These are phyloP conservation scores for Monosporozyma unispora DNA, from an alignment of 805 yeast genomes.

Conservation along the genomic window DNA sequence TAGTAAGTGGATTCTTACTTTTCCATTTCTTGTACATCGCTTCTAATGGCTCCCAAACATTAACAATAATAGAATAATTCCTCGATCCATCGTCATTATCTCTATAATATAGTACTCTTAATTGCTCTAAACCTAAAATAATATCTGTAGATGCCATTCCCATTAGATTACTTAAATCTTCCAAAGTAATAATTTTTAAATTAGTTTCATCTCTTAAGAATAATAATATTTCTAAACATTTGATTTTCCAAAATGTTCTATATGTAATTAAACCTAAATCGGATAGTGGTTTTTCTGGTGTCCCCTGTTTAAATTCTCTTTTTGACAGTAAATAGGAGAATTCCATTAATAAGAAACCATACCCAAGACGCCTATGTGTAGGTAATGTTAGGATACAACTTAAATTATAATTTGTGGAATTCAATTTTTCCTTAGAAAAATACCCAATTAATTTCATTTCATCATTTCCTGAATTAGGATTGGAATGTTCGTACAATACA, in stretches of 20 bases:
- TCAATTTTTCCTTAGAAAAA: conserved; percentile 77
- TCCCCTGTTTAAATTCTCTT: conserved; percentile 68
- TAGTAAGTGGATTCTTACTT: conserved; percentile 39
- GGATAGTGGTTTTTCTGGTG: conserved; percentile 92
- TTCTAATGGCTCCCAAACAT: conserved; percentile 31
- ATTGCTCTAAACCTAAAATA: conserved; percentile 72
- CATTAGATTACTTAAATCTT: conserved; percentile 54
- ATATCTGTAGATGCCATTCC: conserved; percentile 88
- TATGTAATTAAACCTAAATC: conserved; percentile 81
- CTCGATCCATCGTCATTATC: conserved; percentile 35
- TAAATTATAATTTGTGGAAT: conserved; percentile 68
- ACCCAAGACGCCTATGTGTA: conserved; percentile 76
- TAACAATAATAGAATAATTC: conserved; percentile 16
- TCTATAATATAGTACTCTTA: conserved; percentile 42
- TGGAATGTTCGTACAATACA: conserved; percentile 56
- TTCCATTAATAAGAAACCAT: conserved; percentile 80
- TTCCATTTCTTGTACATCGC: conserved; percentile 44
- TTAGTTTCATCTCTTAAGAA: conserved; percentile 5
- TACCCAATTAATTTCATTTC: conserved; percentile 70
- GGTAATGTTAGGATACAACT: conserved; percentile 90
- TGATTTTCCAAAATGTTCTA: conserved; percentile 74
- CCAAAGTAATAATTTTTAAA: conserved; percentile 38
- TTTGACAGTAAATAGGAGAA: conserved; percentile 76
- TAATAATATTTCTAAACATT: conserved; percentile 40
- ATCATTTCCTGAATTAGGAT: conserved; percentile 22